A percentile compares a stretch with the other conserved stretches of the same genome.
These are phyloP conservation scores for Licmophora abbreviata DNA, from an alignment of 108 stramenopile species.

Conservation along the genomic window DNA sequence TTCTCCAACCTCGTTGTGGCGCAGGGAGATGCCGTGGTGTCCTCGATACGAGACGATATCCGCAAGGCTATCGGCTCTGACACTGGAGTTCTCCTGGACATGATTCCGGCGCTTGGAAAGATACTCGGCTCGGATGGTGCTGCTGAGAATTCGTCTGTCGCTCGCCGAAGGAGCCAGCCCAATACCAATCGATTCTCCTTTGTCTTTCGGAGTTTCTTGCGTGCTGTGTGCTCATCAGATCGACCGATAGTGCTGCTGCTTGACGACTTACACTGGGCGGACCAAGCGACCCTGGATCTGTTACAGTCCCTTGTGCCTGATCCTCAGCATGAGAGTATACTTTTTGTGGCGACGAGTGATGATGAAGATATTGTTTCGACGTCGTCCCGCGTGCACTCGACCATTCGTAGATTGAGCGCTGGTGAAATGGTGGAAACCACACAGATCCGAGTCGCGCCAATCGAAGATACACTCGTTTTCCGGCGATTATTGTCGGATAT, in stretches of 20 bases:
- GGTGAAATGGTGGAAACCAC: not conserved
- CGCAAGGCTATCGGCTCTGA: not conserved
- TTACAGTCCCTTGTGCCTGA: slow-evolving; percentile 10
- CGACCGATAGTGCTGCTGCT: slow-evolving; percentile 27
- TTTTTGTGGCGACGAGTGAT: not conserved
- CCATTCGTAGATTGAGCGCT: not conserved
- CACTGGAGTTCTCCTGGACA: not conserved
- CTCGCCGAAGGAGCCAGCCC: too few relatives aligned
- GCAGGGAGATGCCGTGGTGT: not conserved
- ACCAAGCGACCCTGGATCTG: slow-evolving; percentile 8
- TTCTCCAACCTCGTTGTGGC: slow-evolving; percentile 1
- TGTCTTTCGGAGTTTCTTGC: slow-evolving; percentile 16
- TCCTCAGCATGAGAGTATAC: slow-evolving; percentile 4
- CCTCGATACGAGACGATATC: not conserved
- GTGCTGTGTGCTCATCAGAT: slow-evolving; percentile 15
- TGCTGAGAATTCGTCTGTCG: not conserved
- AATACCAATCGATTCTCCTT: slow-evolving; percentile 7
- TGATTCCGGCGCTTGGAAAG: not conserved
- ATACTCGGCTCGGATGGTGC: not conserved
- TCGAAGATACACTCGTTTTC: not conserved
- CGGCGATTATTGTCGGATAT: not conserved
- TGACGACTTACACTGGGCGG: slow-evolving; percentile 35
- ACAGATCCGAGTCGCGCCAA: too few relatives aligned
- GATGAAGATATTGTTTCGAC: not conserved
- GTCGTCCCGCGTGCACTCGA: not conserved